Conservation (phyloP, 176 grass and related monocot species). For the Hordeum vulgare region DNA sequence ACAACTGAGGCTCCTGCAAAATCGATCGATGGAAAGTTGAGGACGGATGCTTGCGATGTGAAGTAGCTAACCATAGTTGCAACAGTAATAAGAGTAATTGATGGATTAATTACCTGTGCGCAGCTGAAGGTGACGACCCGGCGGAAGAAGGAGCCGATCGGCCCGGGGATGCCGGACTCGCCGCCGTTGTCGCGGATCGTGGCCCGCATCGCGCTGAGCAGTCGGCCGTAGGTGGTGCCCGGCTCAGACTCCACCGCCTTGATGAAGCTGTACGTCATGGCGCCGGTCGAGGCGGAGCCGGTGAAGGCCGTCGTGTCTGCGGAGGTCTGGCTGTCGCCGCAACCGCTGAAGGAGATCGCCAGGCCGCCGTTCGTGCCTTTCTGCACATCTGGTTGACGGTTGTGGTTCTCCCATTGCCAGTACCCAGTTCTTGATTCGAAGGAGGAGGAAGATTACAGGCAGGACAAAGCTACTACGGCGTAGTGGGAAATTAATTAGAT, state of each 20-base stretch:
- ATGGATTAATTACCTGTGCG: conserved; percentile 27
- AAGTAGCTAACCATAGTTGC: neutral
- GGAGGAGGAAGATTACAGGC: no score
- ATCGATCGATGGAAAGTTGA: neutral
- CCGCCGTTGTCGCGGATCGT: conserved; percentile 54
- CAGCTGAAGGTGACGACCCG: conserved; percentile 35
- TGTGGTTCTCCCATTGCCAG: conserved; percentile 67
- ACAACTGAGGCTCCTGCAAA: conserved; percentile 36
- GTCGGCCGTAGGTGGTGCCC: conserved; percentile 33
- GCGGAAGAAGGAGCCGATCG: conserved; percentile 42
- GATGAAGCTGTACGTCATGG: conserved; percentile 89
- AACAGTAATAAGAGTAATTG: neutral
- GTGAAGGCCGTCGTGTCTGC: conserved; percentile 52
- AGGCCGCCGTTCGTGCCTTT: conserved; percentile 65
- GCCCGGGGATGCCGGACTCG: conserved; percentile 33
- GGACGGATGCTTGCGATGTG: neutral
- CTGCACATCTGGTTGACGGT: neutral
- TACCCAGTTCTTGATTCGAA: conserved; percentile 11
- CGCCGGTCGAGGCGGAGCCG: conserved; percentile 1
- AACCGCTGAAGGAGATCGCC: conserved; percentile 80
- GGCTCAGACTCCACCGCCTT: conserved; percentile 53
- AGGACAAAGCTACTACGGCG: no score
- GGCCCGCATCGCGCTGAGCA: conserved; percentile 28
- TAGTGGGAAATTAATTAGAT: neutral
- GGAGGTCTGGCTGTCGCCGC: conserved; percentile 71